Conservation (phyloP, 129 eudicot genomes). For the Centaurea solstitialis region DNA sequence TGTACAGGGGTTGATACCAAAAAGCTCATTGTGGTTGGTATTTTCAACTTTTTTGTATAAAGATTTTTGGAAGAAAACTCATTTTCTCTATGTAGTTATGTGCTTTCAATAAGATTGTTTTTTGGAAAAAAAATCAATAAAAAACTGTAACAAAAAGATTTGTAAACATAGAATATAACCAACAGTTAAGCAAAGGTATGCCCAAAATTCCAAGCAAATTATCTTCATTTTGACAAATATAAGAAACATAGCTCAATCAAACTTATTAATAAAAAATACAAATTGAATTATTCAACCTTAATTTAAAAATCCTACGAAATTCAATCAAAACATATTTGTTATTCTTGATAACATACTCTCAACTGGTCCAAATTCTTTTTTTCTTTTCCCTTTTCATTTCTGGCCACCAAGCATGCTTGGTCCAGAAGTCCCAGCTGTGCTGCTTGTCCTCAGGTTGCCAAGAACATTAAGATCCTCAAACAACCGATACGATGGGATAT, state of each 20-base stretch:
- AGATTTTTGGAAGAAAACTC: too few species aligned
- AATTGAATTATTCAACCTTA: slow-evolving; percentile 1
- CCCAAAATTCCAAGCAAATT: too few species aligned
- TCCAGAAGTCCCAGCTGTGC: slow-evolving; percentile 53
- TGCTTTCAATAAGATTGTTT: too few species aligned
- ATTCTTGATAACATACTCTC: not conserved
- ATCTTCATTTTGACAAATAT: too few species aligned
- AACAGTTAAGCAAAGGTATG: too few species aligned
- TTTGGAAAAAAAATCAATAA: too few species aligned
- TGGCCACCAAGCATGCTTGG: slow-evolving; percentile 62
- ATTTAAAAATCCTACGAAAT: not conserved
- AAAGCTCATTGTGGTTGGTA: too few species aligned
- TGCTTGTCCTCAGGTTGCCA: slow-evolving; percentile 46
- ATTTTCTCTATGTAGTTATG: too few species aligned
- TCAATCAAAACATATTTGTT: slow-evolving; percentile 1
- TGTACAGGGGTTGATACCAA: too few species aligned
- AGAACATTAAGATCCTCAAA: slow-evolving; percentile 95
- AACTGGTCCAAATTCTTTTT: not conserved
- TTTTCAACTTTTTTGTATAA: too few species aligned
- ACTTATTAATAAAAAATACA: not conserved
- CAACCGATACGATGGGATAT: slow-evolving; percentile 76
- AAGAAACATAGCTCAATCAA: not conserved
- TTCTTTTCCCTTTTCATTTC: slow-evolving; percentile 35
- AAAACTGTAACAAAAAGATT: too few species aligned
- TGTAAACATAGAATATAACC: too few species aligned